Conservation (phyloP, 2,329 filamentous ascomycete genomes). For the Talaromyces rugulosus region DNA sequence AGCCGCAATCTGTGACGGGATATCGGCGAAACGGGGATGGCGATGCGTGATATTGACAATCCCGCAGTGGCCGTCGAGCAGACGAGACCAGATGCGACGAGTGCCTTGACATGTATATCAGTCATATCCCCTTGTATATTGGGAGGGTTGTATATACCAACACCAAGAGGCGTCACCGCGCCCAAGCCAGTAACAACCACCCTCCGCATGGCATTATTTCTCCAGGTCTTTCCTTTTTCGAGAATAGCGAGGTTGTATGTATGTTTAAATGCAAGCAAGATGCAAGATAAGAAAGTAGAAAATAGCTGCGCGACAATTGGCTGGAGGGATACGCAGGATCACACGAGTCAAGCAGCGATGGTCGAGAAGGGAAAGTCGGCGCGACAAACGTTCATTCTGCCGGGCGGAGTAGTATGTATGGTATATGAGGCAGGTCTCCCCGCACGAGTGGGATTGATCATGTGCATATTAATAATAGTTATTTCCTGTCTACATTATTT, state of each 20-base stretch:
- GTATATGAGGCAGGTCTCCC: not conserved
- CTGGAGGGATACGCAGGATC: not conserved
- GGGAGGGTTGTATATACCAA: slow-evolving; percentile 49
- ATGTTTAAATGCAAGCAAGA: too few species aligned
- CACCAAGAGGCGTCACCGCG: slow-evolving; percentile 76
- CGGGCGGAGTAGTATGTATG: slow-evolving; percentile 9
- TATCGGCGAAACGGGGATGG: slow-evolving; percentile 60
- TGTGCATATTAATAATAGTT: not conserved
- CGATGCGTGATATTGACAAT: slow-evolving; percentile 67
- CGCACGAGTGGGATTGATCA: not conserved
- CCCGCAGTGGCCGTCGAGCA: slow-evolving; percentile 75
- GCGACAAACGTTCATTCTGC: slow-evolving; percentile 20
- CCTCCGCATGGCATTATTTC: slow-evolving; percentile 46
- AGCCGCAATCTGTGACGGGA: slow-evolving; percentile 83
- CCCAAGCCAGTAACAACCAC: slow-evolving; percentile 83
- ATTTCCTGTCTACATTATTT: too few species aligned
- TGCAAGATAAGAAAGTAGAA: not conserved
- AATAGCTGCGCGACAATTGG: not conserved
- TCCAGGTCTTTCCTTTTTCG: slow-evolving; percentile 5
- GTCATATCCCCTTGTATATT: not conserved
- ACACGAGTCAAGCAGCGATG: not conserved
- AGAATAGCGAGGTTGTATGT: not conserved
- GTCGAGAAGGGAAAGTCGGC: slow-evolving; percentile 35
- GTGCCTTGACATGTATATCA: slow-evolving; percentile 47
- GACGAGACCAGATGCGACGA: slow-evolving; percentile 71